Conservation (phyloP, 2,329 filamentous ascomycete species). For the Apiospora koreana region DNA sequence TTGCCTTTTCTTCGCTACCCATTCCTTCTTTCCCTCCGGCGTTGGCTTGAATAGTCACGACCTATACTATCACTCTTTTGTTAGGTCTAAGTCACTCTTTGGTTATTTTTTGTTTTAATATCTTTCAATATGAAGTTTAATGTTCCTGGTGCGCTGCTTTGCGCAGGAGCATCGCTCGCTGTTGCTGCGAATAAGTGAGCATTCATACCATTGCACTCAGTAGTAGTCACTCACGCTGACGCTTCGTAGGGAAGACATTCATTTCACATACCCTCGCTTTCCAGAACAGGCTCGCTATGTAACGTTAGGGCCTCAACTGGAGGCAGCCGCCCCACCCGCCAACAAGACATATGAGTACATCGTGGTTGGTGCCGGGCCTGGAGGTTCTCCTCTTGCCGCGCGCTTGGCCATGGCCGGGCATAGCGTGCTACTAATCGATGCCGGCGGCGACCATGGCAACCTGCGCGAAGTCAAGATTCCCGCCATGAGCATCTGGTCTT, state of each 20-base stretch:
- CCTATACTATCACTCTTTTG: background rate
- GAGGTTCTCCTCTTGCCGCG: slow-evolving; percentile 51
- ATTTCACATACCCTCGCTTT: background rate
- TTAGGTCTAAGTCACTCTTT: background rate
- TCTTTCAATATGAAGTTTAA: background rate
- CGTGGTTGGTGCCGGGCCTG: slow-evolving; percentile 54
- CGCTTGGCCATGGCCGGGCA: slow-evolving; percentile 53
- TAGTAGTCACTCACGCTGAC: background rate
- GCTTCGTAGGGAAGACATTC: background rate
- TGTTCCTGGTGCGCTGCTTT: background rate
- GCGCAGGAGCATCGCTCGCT: background rate
- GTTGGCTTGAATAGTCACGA: background rate
- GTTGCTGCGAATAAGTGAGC: background rate
- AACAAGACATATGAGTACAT: slow-evolving; percentile 38
- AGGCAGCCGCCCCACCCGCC: background rate
- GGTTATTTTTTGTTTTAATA: background rate
- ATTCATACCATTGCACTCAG: background rate
- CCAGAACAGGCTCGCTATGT: slow-evolving; percentile 3
- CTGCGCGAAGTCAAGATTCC: slow-evolving; percentile 47
- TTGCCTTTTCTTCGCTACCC: background rate
- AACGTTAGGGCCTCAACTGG: background rate
- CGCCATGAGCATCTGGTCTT: slow-evolving; percentile 45
- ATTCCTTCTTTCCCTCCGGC: background rate
- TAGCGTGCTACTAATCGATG: slow-evolving; percentile 56
- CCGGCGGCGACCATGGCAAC: slow-evolving; percentile 51